Evolutionary conservation across 257 asterid species (phyloP).

Genomic region (Perilla frutescens): DNA sequence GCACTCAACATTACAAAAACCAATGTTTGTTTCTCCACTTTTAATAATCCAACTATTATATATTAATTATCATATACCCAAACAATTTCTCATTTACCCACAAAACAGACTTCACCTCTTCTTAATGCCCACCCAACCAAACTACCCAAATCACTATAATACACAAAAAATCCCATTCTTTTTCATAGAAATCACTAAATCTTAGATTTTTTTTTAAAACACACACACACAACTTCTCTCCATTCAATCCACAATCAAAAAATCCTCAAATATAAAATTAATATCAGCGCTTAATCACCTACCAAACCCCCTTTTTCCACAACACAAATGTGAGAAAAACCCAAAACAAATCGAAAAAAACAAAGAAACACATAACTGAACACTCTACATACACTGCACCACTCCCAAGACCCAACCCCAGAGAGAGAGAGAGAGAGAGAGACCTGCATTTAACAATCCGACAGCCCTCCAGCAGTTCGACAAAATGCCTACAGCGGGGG

Average conservation of each 20-base stretch:
- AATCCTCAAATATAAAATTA: neutral
- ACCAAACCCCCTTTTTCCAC: neutral
- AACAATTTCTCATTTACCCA: no score
- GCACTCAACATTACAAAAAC: conserved; percentile 24
- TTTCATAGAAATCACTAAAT: no score
- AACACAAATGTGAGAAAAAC: conserved; percentile 10
- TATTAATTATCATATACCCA: no score
- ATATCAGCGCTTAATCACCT: neutral
- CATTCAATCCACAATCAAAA: neutral
- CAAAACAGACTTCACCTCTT: no score
- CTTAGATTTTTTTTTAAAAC: no score
- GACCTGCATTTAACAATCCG: conserved; percentile 67
- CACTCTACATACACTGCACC: neutral
- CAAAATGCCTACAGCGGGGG: conserved; percentile 71
- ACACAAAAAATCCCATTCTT: no score
- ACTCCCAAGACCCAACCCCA: neutral
- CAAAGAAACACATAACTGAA: neutral
- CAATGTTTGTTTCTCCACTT: no score
- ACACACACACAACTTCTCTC: neutral
- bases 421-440: neutral
- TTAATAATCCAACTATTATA: no score
- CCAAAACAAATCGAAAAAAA: neutral
- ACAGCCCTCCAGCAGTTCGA: conserved; percentile 64
- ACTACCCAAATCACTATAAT: no score
- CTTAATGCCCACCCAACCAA: no score